phyloP scores from a whole-genome alignment of 2,329 filamentous ascomycete species.

The Thelonectria olida region DNA sequence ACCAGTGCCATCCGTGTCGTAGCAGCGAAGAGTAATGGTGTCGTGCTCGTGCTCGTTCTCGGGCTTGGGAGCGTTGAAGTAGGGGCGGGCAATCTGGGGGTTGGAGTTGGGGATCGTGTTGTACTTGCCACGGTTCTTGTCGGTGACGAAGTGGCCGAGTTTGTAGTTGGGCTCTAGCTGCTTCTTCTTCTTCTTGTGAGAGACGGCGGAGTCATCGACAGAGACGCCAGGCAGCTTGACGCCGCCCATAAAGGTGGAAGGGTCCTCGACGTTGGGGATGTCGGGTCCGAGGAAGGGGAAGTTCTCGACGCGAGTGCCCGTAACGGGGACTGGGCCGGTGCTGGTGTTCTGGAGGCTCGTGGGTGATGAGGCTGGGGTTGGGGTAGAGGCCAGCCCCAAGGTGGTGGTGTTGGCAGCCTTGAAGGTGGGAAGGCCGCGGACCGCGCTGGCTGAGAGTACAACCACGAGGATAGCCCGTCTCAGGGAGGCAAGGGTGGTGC shows the following conservation, averaged over 20 bases:
- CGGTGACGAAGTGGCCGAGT: no score
- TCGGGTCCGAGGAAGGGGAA: background rate
- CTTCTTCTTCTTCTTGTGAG: background rate
- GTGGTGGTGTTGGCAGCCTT: background rate
- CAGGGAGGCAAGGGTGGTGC: background rate
- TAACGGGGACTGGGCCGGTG: background rate
- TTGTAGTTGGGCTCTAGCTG: no score
- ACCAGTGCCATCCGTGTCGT: no score
- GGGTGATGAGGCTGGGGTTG: background rate
- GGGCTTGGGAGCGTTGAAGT: no score
- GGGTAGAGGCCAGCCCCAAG: background rate
- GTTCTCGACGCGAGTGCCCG: background rate
- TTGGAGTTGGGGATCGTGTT: background rate
- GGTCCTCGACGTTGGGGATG: background rate
- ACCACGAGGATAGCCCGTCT: background rate
- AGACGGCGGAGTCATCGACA: background rate
- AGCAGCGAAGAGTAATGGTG: no score
- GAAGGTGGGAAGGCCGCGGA: background rate
- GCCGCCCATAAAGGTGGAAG: background rate
- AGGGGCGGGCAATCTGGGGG: no score
- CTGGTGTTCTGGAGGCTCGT: background rate
- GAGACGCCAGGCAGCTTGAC: background rate
- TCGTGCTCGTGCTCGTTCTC: no score
- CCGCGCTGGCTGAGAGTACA: background rate
- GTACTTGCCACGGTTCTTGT: background rate